phyloP scores from a whole-genome alignment of 345 rosid genomes.

The Clausena lansium region DNA sequence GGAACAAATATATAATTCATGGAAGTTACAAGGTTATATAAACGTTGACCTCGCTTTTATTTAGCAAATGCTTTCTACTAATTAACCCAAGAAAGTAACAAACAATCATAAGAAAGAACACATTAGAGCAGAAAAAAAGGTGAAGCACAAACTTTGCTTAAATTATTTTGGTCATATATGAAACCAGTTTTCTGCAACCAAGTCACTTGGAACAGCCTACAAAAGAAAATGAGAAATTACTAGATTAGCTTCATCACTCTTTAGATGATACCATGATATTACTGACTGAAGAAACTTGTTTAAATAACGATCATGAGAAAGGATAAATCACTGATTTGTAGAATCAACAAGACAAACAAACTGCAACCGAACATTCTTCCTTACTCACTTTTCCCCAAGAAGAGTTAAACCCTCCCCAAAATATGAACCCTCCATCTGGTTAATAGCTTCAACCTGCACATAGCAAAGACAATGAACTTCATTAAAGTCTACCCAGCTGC shows the following conservation, averaged over 20 bases:
- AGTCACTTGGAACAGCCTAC: slow-evolving; percentile 91
- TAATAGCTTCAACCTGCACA: slow-evolving; percentile 56
- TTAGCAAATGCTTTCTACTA: not conserved
- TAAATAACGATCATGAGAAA: not conserved
- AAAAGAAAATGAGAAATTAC: slow-evolving; percentile 42
- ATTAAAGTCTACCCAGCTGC: not conserved
- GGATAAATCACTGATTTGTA: not conserved
- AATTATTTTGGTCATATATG: slow-evolving; percentile 68
- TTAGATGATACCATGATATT: not conserved
- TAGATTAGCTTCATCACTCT: slow-evolving; percentile 25
- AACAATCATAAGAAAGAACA: not conserved
- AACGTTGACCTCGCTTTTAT: not conserved
- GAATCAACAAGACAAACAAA: not conserved
- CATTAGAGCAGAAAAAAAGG: slow-evolving; percentile 13
- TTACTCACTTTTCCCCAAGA: slow-evolving; percentile 62
- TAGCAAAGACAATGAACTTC: not conserved
- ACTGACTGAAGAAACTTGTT: slow-evolving; percentile 6
- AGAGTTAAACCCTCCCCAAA: slow-evolving; percentile 98
- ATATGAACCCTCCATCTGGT: slow-evolving; percentile 47
- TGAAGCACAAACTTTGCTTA: slow-evolving; percentile 73
- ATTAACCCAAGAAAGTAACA: slow-evolving; percentile 12
- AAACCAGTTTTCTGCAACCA: slow-evolving; percentile 88
- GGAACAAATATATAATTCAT: not conserved
- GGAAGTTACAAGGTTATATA: not conserved
- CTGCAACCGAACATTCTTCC: slow-evolving; percentile 1